Base-by-base conservation (phyloP, 805 yeast genomes). In the Schwanniomyces pseudopolymorphus region DNA sequence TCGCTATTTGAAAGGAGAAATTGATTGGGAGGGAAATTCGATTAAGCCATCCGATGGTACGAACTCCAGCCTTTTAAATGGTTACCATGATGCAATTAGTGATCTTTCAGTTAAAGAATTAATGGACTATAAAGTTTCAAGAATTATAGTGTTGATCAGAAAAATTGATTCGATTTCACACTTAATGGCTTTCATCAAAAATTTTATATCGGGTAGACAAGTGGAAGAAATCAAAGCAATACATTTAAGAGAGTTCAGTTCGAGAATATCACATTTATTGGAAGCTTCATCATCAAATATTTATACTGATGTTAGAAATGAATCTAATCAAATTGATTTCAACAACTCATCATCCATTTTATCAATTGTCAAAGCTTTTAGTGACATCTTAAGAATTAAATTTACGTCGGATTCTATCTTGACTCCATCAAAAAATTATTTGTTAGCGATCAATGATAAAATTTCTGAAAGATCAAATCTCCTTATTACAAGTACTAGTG, bases 261-360 rank as follows among this genome's bases (percentile, higher is more conserved):
- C 85, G 45, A 70, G 91, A 60, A 83, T 89, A 0, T 81, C 88
- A 0, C 87, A 85, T 60, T 65, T 85, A 43, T 71, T 85, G 44
- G 87, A 82, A 55, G 88, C 87, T 1, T 83, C 89, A 1, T 67
- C 75, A 10, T 53, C 55, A 5, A 63, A 57, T 20, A 35, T 48
- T 10, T 58, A 52, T 20, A 50, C 47, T 13, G 22, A 44, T 5
- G 44, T 48, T 8, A 40, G 45, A 6, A 52, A 47, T 11, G 51
- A 58, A 2, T 44, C 46, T 16, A 54, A 53, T 38, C 64, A 63
- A 31, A 51, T 46, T 16, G 72, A 67, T 33, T 53, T 51, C 36
- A 56, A 52, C 22, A 60, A 63, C 45, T 61, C 69, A 16, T 56
- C 66, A 2, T 64, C 75, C 3, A 59, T 70, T 16, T 60, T 69